Conservation (phyloP, 2,329 filamentous ascomycete genomes). For the Rutstroemia sp. region DNA sequence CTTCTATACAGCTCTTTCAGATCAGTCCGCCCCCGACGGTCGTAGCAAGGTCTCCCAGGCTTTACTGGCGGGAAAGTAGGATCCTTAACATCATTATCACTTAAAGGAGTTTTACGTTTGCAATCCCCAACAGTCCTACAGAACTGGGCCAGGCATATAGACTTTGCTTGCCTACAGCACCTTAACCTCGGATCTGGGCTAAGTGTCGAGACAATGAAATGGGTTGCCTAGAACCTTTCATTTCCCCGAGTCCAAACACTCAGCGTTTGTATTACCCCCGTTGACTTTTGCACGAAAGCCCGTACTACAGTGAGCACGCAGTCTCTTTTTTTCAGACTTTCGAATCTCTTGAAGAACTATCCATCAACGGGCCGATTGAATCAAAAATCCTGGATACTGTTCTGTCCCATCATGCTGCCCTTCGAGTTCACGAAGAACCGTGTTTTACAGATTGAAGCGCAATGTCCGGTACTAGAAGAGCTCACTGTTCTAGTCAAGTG, state of each 20-base stretch:
- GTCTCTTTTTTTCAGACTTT: constrained; percentile 5
- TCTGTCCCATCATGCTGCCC: constrained; percentile 10
- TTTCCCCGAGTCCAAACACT: constrained; percentile 11
- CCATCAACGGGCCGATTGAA: constrained; percentile 6
- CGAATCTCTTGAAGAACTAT: constrained; percentile 11
- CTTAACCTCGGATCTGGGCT: constrained; percentile 7
- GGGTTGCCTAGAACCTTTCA: constrained; percentile 8
- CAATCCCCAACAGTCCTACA: constrained; percentile 1
- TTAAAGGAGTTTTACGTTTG: constrained; percentile 1
- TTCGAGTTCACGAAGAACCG: constrained; percentile 9
- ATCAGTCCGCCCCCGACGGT: constrained; percentile 1
- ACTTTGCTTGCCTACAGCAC: constrained; percentile 7
- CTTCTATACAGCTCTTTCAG: not conserved
- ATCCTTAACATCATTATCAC: constrained; percentile 9
- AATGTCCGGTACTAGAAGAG: constrained; percentile 9
- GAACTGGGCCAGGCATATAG: constrained; percentile 6
- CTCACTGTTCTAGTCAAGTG: constrained; percentile 8
- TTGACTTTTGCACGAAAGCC: not conserved
- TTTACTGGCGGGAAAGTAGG: constrained; percentile 10
- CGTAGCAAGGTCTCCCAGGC: constrained; percentile 13
- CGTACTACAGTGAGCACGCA: constrained; percentile 6
- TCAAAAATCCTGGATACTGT: constrained; percentile 10
- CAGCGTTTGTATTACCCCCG: constrained; percentile 5
- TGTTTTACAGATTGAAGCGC: constrained; percentile 9
- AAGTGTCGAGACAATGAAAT: constrained; percentile 9